These are phyloP conservation scores for Leishmania turanica DNA, from an alignment of 208 protist genomes.

Conservation along the genomic window DNA sequence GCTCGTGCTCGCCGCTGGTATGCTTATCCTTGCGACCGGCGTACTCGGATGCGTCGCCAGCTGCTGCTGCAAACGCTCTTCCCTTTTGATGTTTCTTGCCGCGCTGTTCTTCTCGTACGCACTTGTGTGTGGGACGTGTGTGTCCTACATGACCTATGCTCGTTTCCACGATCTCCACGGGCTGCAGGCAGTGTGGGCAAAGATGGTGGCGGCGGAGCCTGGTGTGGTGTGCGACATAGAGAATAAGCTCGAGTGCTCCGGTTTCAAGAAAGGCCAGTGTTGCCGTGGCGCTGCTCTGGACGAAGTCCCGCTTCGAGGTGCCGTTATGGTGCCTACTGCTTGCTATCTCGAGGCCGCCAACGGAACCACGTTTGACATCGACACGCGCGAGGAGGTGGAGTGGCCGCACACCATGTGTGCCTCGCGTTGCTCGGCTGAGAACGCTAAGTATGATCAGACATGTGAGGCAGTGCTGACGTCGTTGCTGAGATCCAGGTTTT, in stretches of 20 bases:
- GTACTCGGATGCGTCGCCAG: constrained; percentile 14
- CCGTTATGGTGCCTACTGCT: neutral
- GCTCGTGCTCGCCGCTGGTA: constrained; percentile 6
- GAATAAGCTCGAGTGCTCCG: constrained; percentile 43
- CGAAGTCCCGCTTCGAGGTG: neutral
- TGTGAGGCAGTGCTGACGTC: constrained; percentile 23
- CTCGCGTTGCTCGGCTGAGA: constrained; percentile 21
- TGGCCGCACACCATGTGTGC: constrained; percentile 45
- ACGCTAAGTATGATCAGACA: constrained; percentile 2
- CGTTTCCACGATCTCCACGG: constrained; percentile 4
- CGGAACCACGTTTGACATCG: constrained; percentile 43
- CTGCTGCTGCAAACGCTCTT: constrained; percentile 9
- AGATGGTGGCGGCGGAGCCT: constrained; percentile 22
- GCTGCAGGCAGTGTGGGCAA: constrained; percentile 26
- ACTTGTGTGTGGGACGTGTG: constrained; percentile 22
- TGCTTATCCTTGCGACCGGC: constrained; percentile 19
- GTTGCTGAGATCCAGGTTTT: constrained; percentile 12
- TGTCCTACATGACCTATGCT: constrained; percentile 2
- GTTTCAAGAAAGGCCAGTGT: constrained; percentile 42
- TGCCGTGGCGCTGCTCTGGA: constrained; percentile 35
- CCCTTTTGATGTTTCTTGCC: constrained; percentile 5
- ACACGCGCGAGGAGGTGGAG: constrained; percentile 18
- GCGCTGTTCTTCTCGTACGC: constrained; percentile 21
- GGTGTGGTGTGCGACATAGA: constrained; percentile 42
- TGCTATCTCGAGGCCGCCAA: constrained; percentile 45